Percentiles rank a stretch among this genome's conserved stretches.
Conservation (phyloP, 2,329 filamentous ascomycete species). For the Chalaropsis thielavioides region DNA sequence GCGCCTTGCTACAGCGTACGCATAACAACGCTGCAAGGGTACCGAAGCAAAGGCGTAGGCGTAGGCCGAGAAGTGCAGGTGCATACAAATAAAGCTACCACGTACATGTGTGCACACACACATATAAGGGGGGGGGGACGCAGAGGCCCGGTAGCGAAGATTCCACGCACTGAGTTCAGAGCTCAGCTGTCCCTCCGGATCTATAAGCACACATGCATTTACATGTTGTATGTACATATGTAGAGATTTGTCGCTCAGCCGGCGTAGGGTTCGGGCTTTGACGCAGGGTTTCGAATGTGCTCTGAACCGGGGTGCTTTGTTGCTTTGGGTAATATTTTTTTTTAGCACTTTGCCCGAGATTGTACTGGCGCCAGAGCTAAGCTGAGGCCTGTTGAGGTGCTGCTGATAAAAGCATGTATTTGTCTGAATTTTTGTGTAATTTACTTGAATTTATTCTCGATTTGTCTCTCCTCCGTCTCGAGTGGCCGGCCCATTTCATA, state of each 20-base stretch:
- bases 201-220: background rate
- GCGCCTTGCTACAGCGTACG: background rate
- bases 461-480: background rate
- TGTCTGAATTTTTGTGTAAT: background rate
- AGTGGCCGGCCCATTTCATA: background rate
- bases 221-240: background rate
- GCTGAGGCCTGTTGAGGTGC: background rate
- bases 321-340: background rate
- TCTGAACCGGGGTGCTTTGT: background rate
- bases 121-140: no score
- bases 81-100: background rate
- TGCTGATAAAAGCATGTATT: background rate
- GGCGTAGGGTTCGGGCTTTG: no score
- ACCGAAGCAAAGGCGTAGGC: background rate
- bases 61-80: no score
- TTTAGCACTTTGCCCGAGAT: background rate
- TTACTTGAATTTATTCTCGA: background rate
- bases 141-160: no score
- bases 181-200: no score
- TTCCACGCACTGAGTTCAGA: no score
- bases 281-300: no score
- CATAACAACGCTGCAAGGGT: background rate
- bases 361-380: background rate
- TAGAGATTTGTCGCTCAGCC: no score
- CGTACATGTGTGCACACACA: background rate